Evolutionary conservation across 768 basidiomycete species (phyloP).

Genomic region (Xanthoconium stramineum): DNA sequence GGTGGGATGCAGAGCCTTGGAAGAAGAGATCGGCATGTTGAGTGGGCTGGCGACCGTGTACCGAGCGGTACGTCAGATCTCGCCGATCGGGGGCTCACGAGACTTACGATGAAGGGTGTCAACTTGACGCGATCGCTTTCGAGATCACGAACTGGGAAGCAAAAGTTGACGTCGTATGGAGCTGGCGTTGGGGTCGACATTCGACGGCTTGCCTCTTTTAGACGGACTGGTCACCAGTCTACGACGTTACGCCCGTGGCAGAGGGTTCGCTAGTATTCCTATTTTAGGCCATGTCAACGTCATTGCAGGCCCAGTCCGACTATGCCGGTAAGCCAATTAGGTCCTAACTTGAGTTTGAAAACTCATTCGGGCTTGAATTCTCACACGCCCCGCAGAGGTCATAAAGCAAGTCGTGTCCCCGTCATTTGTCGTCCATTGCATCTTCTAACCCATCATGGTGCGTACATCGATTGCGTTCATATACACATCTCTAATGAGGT

Average conservation of each 20-base stretch:
- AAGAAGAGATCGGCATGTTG: conserved; percentile 43
- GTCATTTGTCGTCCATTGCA: no score
- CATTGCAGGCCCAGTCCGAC: no score
- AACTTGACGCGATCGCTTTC: conserved; percentile 49
- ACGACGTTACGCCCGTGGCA: no score
- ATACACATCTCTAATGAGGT: neutral
- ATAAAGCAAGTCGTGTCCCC: no score
- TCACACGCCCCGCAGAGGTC: no score
- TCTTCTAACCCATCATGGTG: neutral
- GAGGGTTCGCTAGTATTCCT: no score
- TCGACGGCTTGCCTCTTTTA: no score
- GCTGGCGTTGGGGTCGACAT: neutral
- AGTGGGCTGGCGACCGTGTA: conserved; percentile 33
- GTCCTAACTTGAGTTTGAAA: no score
- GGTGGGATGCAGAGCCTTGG: conserved; percentile 30
- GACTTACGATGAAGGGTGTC: conserved; percentile 47
- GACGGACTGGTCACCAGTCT: no score
- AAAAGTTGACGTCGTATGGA: conserved; percentile 43
- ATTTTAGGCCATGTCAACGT: no score
- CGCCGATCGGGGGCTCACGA: neutral
- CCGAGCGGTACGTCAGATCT: neutral
- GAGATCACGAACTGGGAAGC: conserved; percentile 45
- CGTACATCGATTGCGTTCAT: neutral
- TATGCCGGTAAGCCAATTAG: no score
- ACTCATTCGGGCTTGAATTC: no score